phyloP scores from a whole-genome alignment of 2,329 filamentous ascomycete genomes.

The Xylariaceae sp. region DNA sequence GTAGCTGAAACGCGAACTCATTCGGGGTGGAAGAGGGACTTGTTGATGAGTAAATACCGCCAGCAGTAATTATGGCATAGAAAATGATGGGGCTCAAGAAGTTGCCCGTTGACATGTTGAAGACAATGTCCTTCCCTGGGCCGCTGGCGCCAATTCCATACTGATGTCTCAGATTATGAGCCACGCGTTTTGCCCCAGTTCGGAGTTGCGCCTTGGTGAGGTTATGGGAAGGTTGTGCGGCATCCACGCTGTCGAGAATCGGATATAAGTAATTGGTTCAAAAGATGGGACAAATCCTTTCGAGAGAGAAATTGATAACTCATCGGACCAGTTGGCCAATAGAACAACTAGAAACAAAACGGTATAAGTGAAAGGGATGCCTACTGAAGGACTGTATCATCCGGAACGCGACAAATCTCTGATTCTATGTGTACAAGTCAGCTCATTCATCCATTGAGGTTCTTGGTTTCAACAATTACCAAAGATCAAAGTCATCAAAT shows the following conservation, averaged over 20 bases:
- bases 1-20: slow-evolving; percentile 34
- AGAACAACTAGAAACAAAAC: not conserved
- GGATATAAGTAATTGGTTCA: not conserved
- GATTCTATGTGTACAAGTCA: slow-evolving; percentile 32
- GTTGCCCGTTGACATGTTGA: slow-evolving; percentile 25
- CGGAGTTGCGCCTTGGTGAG: slow-evolving; percentile 50
- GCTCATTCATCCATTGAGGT: not conserved
- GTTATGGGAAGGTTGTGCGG: slow-evolving; percentile 46
- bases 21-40: slow-evolving; percentile 23
- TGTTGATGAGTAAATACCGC: slow-evolving; percentile 26
- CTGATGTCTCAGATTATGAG: slow-evolving; percentile 46
- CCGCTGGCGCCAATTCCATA: slow-evolving; percentile 24
- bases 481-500: slow-evolving; percentile 41
- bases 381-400: slow-evolving; percentile 48
- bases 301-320: not conserved
- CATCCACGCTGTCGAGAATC: slow-evolving; percentile 38
- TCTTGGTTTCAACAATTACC: slow-evolving; percentile 29
- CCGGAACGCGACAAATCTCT: slow-evolving; percentile 32
- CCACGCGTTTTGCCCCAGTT: slow-evolving; percentile 46
- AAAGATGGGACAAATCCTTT: not conserved
- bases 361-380: not conserved
- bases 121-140: slow-evolving; percentile 24
- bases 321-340: not conserved
- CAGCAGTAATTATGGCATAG: slow-evolving; percentile 24
- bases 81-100: slow-evolving; percentile 27